phyloP scores from a whole-genome alignment of 176 grass and related monocot species.

The Aegilops sharonensis region DNA sequence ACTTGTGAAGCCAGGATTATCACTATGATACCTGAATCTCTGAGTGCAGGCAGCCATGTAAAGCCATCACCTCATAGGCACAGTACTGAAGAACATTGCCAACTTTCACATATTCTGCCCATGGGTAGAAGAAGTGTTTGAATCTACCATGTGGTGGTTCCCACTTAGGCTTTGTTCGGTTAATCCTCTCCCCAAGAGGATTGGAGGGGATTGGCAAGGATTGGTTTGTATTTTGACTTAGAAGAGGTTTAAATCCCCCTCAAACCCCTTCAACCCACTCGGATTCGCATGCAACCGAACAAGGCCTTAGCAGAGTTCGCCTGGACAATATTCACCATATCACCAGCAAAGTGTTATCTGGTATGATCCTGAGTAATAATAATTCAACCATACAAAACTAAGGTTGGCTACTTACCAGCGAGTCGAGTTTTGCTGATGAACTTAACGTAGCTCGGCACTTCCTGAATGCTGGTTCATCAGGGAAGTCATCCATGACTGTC shows the following conservation, averaged over 20 bases:
- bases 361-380: not conserved
- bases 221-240: too few species aligned
- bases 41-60: too few species aligned
- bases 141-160: constrained; percentile 85
- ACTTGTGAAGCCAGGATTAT: too few species aligned
- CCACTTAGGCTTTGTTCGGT: constrained; percentile 28
- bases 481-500: constrained; percentile 69
- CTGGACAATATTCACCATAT: constrained; percentile 34
- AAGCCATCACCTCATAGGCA: constrained; percentile 76
- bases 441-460: constrained; percentile 69
- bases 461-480: constrained; percentile 62
- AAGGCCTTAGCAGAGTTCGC: constrained; percentile 55
- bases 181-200: too few species aligned
- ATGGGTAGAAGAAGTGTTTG: constrained; percentile 69
- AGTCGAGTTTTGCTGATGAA: constrained; percentile 68
- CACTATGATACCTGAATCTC: too few species aligned
- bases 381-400: not conserved
- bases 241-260: too few species aligned
- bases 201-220: too few species aligned
- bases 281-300: too few species aligned
- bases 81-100: constrained; percentile 62
- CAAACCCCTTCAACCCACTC: too few species aligned
- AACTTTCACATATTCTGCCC: constrained; percentile 66
- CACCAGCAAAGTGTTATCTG: not conserved
- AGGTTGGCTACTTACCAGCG: constrained; percentile 44